Percentiles rank a stretch among this genome's conserved stretches.
These are phyloP conservation scores for Kalmanozyma brasiliensis DNA, from an alignment of 1,284 basidiomycete genomes.

Conservation along the genomic window DNA sequence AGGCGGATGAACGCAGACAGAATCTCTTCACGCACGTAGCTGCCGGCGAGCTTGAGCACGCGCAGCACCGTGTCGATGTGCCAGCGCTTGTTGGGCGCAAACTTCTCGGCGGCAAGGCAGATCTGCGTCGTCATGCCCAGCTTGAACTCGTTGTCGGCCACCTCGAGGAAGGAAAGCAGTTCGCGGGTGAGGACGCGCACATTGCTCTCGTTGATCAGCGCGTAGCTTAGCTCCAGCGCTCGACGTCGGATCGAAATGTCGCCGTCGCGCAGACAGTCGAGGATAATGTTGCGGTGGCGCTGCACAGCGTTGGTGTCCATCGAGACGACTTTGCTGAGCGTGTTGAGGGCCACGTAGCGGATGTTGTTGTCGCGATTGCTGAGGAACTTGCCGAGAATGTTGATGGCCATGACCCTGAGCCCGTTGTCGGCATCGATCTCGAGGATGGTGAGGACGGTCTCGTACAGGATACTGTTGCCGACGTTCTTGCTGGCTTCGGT, in stretches of 20 bases:
- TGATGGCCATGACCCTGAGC: constrained; percentile 98
- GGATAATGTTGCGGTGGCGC: constrained; percentile 95
- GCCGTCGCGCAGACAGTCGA: constrained; percentile 96
- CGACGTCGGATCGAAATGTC: constrained; percentile 98
- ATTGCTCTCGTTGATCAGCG: constrained; percentile 94
- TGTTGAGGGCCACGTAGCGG: constrained; percentile 95
- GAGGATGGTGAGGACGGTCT: constrained; percentile 95
- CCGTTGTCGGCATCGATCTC: constrained; percentile 98
- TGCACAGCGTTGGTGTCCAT: constrained; percentile 99
- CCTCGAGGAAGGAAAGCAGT: constrained; percentile 93
- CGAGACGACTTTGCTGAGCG: constrained; percentile 95
- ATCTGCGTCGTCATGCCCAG: constrained; percentile 97
- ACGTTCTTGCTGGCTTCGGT: constrained; percentile 98
- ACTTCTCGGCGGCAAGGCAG: constrained; percentile 92
- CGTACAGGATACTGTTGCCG: constrained; percentile 97
- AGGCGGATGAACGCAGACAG: constrained; percentile 93
- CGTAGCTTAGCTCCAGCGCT: constrained; percentile 96
- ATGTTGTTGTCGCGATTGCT: constrained; percentile 99
- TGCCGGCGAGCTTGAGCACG: constrained; percentile 94
- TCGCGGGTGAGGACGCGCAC: constrained; percentile 92
- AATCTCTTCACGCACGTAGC: constrained; percentile 97
- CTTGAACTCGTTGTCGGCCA: constrained; percentile 99
- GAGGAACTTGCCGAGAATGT: constrained; percentile 97
- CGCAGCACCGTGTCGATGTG: constrained; percentile 97
- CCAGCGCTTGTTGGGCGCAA: constrained; percentile 98